These are phyloP conservation scores for Carallia pectinifolia DNA, from an alignment of 345 rosid species.

Conservation along the genomic window DNA sequence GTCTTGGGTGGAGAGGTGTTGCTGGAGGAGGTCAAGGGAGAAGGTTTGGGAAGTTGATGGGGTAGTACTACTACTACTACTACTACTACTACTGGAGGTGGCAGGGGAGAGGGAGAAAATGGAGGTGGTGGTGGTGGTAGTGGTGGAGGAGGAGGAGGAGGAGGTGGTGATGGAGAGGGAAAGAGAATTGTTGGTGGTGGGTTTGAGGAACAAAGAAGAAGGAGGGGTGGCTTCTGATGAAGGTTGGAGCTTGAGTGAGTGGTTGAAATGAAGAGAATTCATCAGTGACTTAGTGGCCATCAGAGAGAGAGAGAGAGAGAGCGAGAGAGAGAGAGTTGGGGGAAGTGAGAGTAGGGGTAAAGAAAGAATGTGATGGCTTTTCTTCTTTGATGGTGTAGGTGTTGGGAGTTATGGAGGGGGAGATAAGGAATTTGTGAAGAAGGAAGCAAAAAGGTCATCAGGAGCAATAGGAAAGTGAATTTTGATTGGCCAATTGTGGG, in stretches of 20 bases:
- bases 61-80: constrained; percentile 23
- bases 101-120: constrained; percentile 25
- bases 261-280: constrained; percentile 37
- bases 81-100: constrained; percentile 21
- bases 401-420: constrained; percentile 3
- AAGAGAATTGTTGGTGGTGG: constrained; percentile 14
- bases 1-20: constrained; percentile 57
- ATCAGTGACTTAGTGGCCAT: constrained; percentile 52
- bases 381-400: background rate
- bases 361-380: background rate
- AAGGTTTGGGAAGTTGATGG: constrained; percentile 42
- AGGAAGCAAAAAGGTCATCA: constrained; percentile 31
- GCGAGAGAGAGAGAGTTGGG: background rate
- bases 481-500: constrained; percentile 68
- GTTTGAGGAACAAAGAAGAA: constrained; percentile 16
- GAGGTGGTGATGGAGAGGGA: constrained; percentile 27
- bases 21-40: constrained; percentile 60
- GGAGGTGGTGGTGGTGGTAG: background rate
- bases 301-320: background rate
- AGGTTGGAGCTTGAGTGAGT: constrained; percentile 22
- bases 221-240: constrained; percentile 20
- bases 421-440: constrained; percentile 24
- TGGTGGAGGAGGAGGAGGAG: constrained; percentile 20
- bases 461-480: constrained; percentile 32
- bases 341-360: background rate